phyloP scores from a whole-genome alignment of 352 stramenopile genomes.

The Peronospora destructor region DNA sequence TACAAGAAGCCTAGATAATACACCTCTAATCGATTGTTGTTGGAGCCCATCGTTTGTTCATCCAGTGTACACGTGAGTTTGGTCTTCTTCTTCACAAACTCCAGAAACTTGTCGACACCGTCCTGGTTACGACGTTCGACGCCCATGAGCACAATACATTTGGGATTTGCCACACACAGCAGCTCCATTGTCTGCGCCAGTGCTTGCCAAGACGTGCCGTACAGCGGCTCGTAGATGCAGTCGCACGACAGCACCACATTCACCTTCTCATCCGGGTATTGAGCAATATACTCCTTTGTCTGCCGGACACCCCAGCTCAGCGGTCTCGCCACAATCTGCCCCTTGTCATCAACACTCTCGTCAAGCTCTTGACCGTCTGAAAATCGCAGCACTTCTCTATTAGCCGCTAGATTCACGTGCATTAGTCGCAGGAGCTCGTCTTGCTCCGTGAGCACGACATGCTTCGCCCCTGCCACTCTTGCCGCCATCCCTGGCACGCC shows the following conservation, averaged over 20 bases:
- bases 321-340: slow-evolving; percentile 41
- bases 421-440: slow-evolving; percentile 85
- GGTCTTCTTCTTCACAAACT: slow-evolving; percentile 45
- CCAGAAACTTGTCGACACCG: slow-evolving; percentile 73
- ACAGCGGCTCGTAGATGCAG: slow-evolving; percentile 93
- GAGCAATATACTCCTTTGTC: slow-evolving; percentile 51
- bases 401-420: slow-evolving; percentile 57
- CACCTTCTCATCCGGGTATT: slow-evolving; percentile 50
- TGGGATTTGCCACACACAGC: slow-evolving; percentile 46
- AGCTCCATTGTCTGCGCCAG: slow-evolving; percentile 86
- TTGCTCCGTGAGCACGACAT: slow-evolving; percentile 90
- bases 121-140: slow-evolving; percentile 78
- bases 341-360: slow-evolving; percentile 17
- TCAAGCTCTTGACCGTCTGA: slow-evolving; percentile 10
- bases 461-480: slow-evolving; percentile 60
- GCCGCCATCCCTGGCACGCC: slow-evolving; percentile 90
- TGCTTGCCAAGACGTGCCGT: slow-evolving; percentile 85
- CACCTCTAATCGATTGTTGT: slow-evolving; percentile 58
- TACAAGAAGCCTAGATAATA: slow-evolving; percentile 47
- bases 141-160: slow-evolving; percentile 60
- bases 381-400: slow-evolving; percentile 33
- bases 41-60: slow-evolving; percentile 38
- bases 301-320: slow-evolving; percentile 81
- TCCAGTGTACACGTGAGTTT: slow-evolving; percentile 39
- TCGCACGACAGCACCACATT: slow-evolving; percentile 92